Evolutionary conservation across 2,329 filamentous ascomycete species (phyloP).

Genomic region (Clarireedia sp.): DNA sequence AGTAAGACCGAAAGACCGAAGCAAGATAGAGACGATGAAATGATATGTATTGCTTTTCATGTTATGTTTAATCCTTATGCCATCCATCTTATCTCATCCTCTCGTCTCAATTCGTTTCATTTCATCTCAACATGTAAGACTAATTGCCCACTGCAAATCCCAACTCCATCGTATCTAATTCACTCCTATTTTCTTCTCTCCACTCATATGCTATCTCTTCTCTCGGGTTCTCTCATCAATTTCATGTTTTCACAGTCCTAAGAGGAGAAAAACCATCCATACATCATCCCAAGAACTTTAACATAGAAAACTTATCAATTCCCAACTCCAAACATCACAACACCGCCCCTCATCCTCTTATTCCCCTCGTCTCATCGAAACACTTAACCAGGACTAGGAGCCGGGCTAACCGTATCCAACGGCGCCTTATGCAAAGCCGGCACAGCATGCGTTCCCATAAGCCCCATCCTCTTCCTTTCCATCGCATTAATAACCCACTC

Average conservation of each 20-base stretch:
- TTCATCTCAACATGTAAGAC: neutral
- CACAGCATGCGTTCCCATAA: conserved; percentile 46
- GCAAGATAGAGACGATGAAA: no score
- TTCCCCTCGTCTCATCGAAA: neutral
- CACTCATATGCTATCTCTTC: neutral
- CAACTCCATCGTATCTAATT: neutral
- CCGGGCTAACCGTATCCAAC: conserved; percentile 61
- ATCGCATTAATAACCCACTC: conserved; percentile 73
- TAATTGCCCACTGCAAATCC: neutral
- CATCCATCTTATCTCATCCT: neutral
- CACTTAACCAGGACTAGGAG: conserved; percentile 11
- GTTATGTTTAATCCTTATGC: no score
- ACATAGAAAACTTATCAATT: no score
- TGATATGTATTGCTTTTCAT: no score
- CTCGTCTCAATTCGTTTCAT: neutral
- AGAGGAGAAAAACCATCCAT: neutral
- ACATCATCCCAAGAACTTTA: neutral
- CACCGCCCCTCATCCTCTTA: neutral
- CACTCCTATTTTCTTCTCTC: neutral
- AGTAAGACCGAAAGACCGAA: no score
- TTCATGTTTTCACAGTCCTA: neutral
- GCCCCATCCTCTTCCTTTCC: conserved; percentile 54
- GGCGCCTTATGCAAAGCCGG: conserved; percentile 86
- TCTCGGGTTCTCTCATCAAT: neutral
- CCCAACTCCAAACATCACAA: neutral